Base-by-base conservation (phyloP, 2,329 filamentous ascomycete genomes). In the Fusarium hostae region DNA sequence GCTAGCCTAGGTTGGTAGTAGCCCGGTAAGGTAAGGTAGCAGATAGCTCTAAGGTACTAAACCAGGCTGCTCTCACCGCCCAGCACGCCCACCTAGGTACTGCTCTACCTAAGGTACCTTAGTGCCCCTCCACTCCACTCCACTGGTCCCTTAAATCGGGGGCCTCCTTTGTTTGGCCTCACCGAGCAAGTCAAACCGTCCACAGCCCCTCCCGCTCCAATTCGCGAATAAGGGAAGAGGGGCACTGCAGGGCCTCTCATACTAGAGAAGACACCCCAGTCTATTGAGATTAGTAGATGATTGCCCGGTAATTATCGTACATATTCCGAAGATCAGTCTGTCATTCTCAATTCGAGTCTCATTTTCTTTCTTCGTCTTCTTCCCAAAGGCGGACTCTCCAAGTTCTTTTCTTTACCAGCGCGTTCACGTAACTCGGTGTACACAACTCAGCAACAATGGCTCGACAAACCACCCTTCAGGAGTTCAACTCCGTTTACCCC, bases 401-500 rank as follows among this genome's bases (percentile, higher is more conserved):
- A 6, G 16, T 40, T 32, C 58, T 22, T 47, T 28, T 52, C n/a
- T n/a, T 59, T 26, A 24, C 34, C 28, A 44, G 34, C 41, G 26
- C 30, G 9, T 32, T 28, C 35, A 16, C 32, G 18, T 13, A 52
- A 45, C 11, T 63, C n/a, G 22, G 24, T 26, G n/a, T 35, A 30
- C n/a, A 55, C 40, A 55, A 63, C 35, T 48, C 45, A 52, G 51
- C 57, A 59, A 84, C 78, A 57, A 90, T 90, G 88, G 87, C 88
- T 44, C 84, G 96, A 86, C 90, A 90, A 75, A 92, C 92, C 55
- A 95, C 91, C 52, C 90, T 95, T 65, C 86, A 92, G 78, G 91
- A 97, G 78, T 99, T 99, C 81, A 94, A 98, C 87, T 86, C 90
- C 48, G 89, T 98, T 80, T 98, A 95, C 85, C 94, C 94, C 61